phyloP scores from a whole-genome alignment of 1,284 basidiomycete genomes.

The Melanopsichium pennsylvanicum region DNA sequence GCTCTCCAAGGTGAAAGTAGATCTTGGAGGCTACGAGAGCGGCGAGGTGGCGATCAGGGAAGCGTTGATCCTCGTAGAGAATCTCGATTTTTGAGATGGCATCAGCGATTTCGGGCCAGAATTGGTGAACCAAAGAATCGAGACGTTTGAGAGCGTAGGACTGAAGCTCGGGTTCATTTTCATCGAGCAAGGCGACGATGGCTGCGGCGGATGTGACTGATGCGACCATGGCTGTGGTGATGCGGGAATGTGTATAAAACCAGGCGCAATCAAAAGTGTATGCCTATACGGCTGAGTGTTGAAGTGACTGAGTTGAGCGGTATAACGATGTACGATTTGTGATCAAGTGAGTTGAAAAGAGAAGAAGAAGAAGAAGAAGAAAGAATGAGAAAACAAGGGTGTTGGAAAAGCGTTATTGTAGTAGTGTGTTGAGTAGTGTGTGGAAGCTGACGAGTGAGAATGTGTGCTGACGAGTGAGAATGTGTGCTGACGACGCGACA shows the following conservation, averaged over 20 bases:
- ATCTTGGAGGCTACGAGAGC: constrained; percentile 65
- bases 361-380: too few species aligned
- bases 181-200: constrained; percentile 63
- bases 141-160: constrained; percentile 63
- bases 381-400: too few species aligned
- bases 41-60: constrained; percentile 61
- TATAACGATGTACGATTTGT: too few species aligned
- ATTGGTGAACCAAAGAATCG: constrained; percentile 59
- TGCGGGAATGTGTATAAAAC: too few species aligned
- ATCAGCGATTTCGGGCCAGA: constrained; percentile 66
- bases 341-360: too few species aligned
- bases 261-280: too few species aligned
- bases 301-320: too few species aligned
- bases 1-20: constrained; percentile 65
- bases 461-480: not conserved
- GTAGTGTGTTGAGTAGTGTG: too few species aligned
- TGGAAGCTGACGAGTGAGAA: too few species aligned
- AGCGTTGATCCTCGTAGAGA: constrained; percentile 61
- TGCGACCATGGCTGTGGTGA: constrained; percentile 36
- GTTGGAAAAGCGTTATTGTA: too few species aligned
- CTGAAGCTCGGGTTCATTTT: constrained; percentile 63
- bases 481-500: constrained; percentile 43
- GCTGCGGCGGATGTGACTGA: constrained; percentile 55
- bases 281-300: too few species aligned
- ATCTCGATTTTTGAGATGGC: constrained; percentile 63